These are phyloP conservation scores for Pythium rishiriense DNA, from an alignment of 352 stramenopile species.

Conservation along the genomic window DNA sequence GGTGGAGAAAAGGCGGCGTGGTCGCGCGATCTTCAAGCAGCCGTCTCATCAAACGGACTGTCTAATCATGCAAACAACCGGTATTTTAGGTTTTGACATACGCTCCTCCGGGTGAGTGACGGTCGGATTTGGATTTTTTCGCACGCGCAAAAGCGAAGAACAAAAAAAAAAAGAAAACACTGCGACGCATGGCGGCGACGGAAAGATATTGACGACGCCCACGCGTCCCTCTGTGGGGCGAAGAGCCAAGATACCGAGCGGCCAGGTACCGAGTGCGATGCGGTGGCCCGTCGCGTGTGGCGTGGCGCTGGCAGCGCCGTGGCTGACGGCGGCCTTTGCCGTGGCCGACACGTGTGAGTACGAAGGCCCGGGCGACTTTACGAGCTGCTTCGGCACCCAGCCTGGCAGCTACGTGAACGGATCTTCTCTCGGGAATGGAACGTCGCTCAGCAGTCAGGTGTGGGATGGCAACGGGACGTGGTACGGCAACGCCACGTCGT, in stretches of 20 bases:
- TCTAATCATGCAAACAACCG: conserved; percentile 1
- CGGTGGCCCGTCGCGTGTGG: not conserved
- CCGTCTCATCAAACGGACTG: conserved; percentile 6
- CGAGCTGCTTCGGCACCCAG: conserved; percentile 9
- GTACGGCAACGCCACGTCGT: no score
- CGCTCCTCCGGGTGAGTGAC: not conserved
- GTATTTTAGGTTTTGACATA: not conserved
- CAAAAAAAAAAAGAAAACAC: conserved; percentile 8
- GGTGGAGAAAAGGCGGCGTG: not conserved
- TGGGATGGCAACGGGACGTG: not conserved
- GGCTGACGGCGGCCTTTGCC: not conserved
- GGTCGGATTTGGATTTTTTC: conserved; percentile 1
- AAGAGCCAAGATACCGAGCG: not conserved
- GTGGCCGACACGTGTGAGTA: conserved; percentile 11
- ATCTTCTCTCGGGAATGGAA: no score
- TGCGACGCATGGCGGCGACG: conserved; percentile 7
- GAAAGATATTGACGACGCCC: conserved; percentile 19
- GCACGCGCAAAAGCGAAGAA: not conserved
- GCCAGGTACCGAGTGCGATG: not conserved
- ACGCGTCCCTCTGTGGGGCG: not conserved
- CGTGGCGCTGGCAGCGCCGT: not conserved
- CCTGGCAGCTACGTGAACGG: no score
- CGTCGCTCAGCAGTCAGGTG: not conserved
- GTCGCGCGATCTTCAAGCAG: conserved; percentile 10
- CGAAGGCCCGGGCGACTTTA: conserved; percentile 18